Conservation (phyloP, 2,329 filamentous ascomycete genomes). For the Botrytis medusae region DNA sequence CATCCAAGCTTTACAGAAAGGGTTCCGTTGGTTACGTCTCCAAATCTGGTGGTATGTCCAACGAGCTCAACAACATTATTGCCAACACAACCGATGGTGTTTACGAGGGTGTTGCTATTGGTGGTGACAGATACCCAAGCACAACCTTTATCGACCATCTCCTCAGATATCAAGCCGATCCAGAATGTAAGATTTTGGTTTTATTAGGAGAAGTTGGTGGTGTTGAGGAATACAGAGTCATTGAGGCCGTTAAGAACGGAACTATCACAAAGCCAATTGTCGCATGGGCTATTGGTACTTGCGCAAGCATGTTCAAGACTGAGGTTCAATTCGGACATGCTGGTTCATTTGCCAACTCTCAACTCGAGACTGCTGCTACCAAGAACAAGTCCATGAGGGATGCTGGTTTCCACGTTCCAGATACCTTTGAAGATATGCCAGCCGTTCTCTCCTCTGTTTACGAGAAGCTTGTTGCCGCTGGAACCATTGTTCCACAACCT, state of each 20-base stretch:
- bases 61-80: constrained; percentile 99
- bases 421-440: constrained; percentile 97
- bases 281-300: constrained; percentile 98
- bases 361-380: constrained; percentile 91
- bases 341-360: constrained; percentile 97
- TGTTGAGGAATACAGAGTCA: constrained; percentile 99
- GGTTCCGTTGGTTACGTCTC: constrained; percentile 98
- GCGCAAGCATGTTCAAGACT: constrained; percentile 99
- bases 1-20: constrained; percentile 99
- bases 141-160: constrained; percentile 99
- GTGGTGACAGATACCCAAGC: constrained; percentile 97
- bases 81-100: constrained; percentile 95
- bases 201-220: constrained; percentile 97
- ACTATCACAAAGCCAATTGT: constrained; percentile 97
- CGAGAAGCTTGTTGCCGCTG: constrained; percentile 80
- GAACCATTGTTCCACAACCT: constrained; percentile 78
- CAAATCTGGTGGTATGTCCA: constrained; percentile 99
- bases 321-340: constrained; percentile 99
- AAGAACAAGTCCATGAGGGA: constrained; percentile 99
- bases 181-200: constrained; percentile 95
- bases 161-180: constrained; percentile 93
- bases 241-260: constrained; percentile 94
- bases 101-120: constrained; percentile 98
- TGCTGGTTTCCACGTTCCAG: constrained; percentile 89
- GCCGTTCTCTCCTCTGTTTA: constrained; percentile 75